Evolutionary conservation across 1,139 yeast species (phyloP).

Genomic region (Debaryomycetaceae sp.): DNA sequence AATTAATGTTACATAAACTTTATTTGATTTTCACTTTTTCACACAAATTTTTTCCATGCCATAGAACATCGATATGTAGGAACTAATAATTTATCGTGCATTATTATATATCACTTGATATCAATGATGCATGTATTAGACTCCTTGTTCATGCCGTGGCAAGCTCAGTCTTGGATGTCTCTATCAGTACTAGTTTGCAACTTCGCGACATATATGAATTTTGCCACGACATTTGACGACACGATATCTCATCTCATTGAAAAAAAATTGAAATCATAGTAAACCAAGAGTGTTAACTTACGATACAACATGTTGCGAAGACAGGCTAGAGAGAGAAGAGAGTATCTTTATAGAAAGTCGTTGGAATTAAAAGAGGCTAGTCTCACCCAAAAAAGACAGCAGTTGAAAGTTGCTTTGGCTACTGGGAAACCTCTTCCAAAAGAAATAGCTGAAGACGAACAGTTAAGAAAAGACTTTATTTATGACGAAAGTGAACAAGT

Average conservation of each 20-base stretch:
- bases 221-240: constrained; percentile 1
- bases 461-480: constrained; percentile 75
- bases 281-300: constrained; percentile 7
- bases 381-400: constrained; percentile 80
- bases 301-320: constrained; percentile 58
- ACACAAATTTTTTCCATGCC: too few species aligned
- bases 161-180: too few species aligned
- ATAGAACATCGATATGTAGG: too few species aligned
- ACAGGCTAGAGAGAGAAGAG: constrained; percentile 95
- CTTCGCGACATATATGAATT: neutral
- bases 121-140: too few species aligned
- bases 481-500: constrained; percentile 76
- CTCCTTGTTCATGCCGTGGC: too few species aligned
- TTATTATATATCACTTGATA: too few species aligned
- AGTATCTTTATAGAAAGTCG: constrained; percentile 84
- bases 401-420: constrained; percentile 82
- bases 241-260: constrained; percentile 2
- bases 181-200: neutral
- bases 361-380: constrained; percentile 88
- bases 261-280: constrained; percentile 1
- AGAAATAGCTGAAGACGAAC: constrained; percentile 83
- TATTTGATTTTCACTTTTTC: too few species aligned
- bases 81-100: too few species aligned
- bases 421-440: constrained; percentile 87
- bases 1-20: too few species aligned